These are phyloP conservation scores for Phlebiopsis flavidoalba DNA, from an alignment of 768 basidiomycete genomes.

Conservation along the genomic window DNA sequence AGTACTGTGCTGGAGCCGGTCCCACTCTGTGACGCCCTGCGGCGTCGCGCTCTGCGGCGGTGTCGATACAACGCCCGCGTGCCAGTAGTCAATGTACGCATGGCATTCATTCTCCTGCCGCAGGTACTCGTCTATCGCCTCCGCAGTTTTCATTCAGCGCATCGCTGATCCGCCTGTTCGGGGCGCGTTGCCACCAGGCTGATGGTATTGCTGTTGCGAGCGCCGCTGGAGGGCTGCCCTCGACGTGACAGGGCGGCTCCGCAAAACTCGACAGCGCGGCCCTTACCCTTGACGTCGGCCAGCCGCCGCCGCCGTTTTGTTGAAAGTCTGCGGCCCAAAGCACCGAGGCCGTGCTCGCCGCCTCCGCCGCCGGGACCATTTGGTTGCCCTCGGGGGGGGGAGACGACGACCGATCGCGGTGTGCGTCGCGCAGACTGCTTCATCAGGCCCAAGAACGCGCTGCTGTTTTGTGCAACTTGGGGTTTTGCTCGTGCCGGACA, in stretches of 20 bases:
- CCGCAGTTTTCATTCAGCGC: conserved; percentile 2
- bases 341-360: conserved; percentile 1
- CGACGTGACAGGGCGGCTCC: neutral
- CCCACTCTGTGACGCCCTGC: conserved; percentile 44
- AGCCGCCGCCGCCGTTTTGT: conserved; percentile 30
- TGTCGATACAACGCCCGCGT: neutral
- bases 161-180: neutral
- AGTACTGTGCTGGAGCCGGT: conserved; percentile 64
- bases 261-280: conserved; percentile 24
- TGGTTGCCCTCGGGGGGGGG: conserved; percentile 72
- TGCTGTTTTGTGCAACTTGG: conserved; percentile 84
- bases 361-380: conserved; percentile 57
- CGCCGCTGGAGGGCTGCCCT: neutral
- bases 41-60: neutral
- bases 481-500: conserved; percentile 70
- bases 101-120: conserved; percentile 30
- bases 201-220: neutral
- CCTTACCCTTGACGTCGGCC: conserved; percentile 70
- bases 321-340: conserved; percentile 22
- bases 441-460: conserved; percentile 85
- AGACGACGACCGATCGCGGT: conserved; percentile 70
- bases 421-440: conserved; percentile 78
- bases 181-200: neutral
- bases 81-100: conserved; percentile 24
- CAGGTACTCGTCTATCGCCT: conserved; percentile 21